A percentile compares a stretch with the other conserved stretches of the same genome.
Conservation (phyloP, 2,329 filamentous ascomycete species). For the Aspergillus amoenus region DNA sequence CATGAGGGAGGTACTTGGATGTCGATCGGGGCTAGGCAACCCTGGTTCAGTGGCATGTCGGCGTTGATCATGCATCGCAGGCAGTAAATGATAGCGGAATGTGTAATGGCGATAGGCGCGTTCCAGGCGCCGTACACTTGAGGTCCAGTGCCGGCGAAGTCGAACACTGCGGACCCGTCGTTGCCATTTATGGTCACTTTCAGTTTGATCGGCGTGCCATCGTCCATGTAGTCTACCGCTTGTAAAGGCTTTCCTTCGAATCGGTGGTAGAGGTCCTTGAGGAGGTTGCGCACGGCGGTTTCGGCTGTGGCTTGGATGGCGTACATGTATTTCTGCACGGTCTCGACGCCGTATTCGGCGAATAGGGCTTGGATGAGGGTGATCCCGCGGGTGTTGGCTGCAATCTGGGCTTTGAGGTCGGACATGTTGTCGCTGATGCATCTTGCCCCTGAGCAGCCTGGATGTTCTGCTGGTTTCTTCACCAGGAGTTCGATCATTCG, state of each 20-base stretch:
- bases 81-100: conserved; percentile 83
- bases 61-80: conserved; percentile 75
- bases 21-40: conserved; percentile 73
- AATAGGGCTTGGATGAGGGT: conserved; percentile 73
- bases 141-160: conserved; percentile 74
- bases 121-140: conserved; percentile 81
- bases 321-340: conserved; percentile 80
- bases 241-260: conserved; percentile 70
- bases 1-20: conserved; percentile 68
- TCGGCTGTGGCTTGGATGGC: conserved; percentile 81
- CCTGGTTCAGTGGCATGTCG: conserved; percentile 84
- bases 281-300: conserved; percentile 68
- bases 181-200: conserved; percentile 72
- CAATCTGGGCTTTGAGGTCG: conserved; percentile 82
- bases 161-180: conserved; percentile 74
- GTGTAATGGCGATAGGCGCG: conserved; percentile 77
- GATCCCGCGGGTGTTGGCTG: conserved; percentile 84
- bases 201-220: conserved; percentile 74
- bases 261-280: conserved; percentile 68
- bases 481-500: conserved; percentile 71
- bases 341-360: conserved; percentile 72
- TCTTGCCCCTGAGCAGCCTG: conserved; percentile 74
- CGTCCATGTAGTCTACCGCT: conserved; percentile 82
- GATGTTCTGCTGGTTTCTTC: conserved; percentile 70
- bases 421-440: conserved; percentile 82